A percentile compares a stretch with the other conserved stretches of the same genome.
Conservation (phyloP, 495 filamentous ascomycete species). For the Talaromyces trachyspermus region DNA sequence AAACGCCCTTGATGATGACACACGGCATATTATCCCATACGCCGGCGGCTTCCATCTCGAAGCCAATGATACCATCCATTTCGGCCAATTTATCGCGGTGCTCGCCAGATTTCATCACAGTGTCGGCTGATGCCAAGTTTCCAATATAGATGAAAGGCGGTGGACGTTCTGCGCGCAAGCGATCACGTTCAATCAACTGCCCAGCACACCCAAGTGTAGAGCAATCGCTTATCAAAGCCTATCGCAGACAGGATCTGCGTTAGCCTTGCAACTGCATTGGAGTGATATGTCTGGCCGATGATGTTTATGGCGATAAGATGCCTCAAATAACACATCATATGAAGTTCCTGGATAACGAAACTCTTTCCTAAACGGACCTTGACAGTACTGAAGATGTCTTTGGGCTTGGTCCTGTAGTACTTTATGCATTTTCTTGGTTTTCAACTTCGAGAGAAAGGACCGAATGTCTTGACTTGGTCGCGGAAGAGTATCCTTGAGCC, state of each 20-base stretch:
- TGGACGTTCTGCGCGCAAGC: neutral
- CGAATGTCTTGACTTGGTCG: slow-evolving; percentile 23
- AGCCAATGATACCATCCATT: slow-evolving; percentile 22
- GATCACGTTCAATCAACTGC: neutral
- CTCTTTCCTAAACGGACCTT: slow-evolving; percentile 6
- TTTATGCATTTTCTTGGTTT: slow-evolving; percentile 10
- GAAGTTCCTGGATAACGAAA: slow-evolving; percentile 15
- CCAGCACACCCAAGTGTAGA: slow-evolving; percentile 3
- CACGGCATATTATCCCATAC: slow-evolving; percentile 28
- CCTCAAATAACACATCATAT: slow-evolving; percentile 20
- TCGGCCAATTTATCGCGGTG: slow-evolving; percentile 12
- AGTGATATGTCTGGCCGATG: slow-evolving; percentile 6
- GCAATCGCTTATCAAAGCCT: slow-evolving; percentile 4
- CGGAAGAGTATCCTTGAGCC: slow-evolving; percentile 20
- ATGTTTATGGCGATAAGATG: slow-evolving; percentile 27
- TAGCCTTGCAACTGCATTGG: neutral
- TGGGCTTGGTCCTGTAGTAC: slow-evolving; percentile 11
- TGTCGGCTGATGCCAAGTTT: slow-evolving; percentile 16
- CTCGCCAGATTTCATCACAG: slow-evolving; percentile 23
- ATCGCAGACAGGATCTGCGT: slow-evolving; percentile 6
- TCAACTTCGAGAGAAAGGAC: slow-evolving; percentile 16
- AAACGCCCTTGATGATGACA: slow-evolving; percentile 33
- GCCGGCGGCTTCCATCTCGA: slow-evolving; percentile 40
- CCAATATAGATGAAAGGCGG: slow-evolving; percentile 7
- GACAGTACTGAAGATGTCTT: slow-evolving; percentile 6